A percentile compares a stretch with the other conserved stretches of the same genome.
Conservation (phyloP, 805 yeast genomes). For the Nakazawaea populi region DNA sequence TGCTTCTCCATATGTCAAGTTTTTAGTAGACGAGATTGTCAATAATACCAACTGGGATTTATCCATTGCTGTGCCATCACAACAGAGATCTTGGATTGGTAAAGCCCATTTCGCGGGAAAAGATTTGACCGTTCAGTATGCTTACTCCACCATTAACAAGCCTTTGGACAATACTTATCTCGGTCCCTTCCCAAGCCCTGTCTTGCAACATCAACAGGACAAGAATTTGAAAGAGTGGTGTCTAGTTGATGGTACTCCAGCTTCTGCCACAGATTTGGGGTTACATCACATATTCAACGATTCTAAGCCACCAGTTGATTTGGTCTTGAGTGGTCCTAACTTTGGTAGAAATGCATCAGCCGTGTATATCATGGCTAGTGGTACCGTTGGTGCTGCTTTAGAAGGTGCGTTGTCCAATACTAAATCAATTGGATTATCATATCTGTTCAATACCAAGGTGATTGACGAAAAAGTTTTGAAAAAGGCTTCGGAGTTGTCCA, state of each 20-base stretch:
- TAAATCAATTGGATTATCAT: slow-evolving; percentile 75
- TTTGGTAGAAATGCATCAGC: slow-evolving; percentile 91
- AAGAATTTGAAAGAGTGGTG: slow-evolving; percentile 70
- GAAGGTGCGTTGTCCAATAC: slow-evolving; percentile 77
- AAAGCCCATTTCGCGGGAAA: slow-evolving; percentile 91
- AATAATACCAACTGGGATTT: slow-evolving; percentile 75
- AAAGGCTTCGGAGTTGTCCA: slow-evolving; percentile 65
- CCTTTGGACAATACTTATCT: slow-evolving; percentile 46
- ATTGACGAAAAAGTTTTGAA: slow-evolving; percentile 46
- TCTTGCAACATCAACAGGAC: slow-evolving; percentile 29
- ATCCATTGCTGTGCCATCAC: slow-evolving; percentile 80
- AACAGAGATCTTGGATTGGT: slow-evolving; percentile 92
- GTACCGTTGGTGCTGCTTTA: slow-evolving; percentile 96
- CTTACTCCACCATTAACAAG: slow-evolving; percentile 47
- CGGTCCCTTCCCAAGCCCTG: slow-evolving; percentile 64
- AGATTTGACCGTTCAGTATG: slow-evolving; percentile 51
- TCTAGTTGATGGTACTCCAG: slow-evolving; percentile 89
- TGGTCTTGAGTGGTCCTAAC: slow-evolving; percentile 93
- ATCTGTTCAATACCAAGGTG: slow-evolving; percentile 59
- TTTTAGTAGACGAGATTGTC: slow-evolving; percentile 64
- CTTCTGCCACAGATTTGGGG: slow-evolving; percentile 91
- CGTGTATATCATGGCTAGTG: slow-evolving; percentile 82
- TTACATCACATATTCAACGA: slow-evolving; percentile 56
- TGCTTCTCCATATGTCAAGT: slow-evolving; percentile 81
- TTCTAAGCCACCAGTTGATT: slow-evolving; percentile 59